These are phyloP conservation scores for Tulasnella sp. DNA, from an alignment of 768 basidiomycete species.

Conservation along the genomic window DNA sequence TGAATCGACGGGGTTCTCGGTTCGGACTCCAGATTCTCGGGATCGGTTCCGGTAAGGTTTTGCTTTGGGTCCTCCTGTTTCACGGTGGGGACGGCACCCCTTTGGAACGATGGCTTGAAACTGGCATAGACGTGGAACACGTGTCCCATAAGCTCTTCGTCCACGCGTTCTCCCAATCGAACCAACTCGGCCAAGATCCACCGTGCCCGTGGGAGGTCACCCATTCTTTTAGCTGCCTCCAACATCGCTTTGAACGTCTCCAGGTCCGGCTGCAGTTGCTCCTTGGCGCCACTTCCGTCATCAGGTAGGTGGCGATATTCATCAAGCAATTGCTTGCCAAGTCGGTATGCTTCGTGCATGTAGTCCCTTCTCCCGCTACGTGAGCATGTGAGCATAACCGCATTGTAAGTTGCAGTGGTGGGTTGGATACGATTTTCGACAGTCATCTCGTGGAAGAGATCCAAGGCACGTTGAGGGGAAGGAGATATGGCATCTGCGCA, in stretches of 20 bases:
- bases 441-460: constrained; percentile 92
- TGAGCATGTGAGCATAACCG: constrained; percentile 77
- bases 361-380: constrained; percentile 46
- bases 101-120: constrained; percentile 66
- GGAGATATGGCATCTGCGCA: constrained; percentile 54
- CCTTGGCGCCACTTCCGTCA: constrained; percentile 24
- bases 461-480: constrained; percentile 72
- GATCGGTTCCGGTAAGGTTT: not conserved
- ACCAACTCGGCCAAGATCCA: constrained; percentile 91
- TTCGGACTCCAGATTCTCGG: not conserved
- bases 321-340: constrained; percentile 55
- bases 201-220: constrained; percentile 74
- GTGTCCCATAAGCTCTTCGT: constrained; percentile 73
- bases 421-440: constrained; percentile 61
- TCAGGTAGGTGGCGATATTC: constrained; percentile 52
- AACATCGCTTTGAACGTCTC: constrained; percentile 78
- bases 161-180: constrained; percentile 38
- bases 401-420: constrained; percentile 67
- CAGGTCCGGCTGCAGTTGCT: constrained; percentile 51
- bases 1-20: not conserved
- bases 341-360: constrained; percentile 76
- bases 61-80: not conserved
- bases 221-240: constrained; percentile 81
- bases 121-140: constrained; percentile 84
- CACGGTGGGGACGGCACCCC: constrained; percentile 32